Base-by-base conservation (phyloP, 371 early-diverging fungal species). In the Syncephalastrum racemosum region DNA sequence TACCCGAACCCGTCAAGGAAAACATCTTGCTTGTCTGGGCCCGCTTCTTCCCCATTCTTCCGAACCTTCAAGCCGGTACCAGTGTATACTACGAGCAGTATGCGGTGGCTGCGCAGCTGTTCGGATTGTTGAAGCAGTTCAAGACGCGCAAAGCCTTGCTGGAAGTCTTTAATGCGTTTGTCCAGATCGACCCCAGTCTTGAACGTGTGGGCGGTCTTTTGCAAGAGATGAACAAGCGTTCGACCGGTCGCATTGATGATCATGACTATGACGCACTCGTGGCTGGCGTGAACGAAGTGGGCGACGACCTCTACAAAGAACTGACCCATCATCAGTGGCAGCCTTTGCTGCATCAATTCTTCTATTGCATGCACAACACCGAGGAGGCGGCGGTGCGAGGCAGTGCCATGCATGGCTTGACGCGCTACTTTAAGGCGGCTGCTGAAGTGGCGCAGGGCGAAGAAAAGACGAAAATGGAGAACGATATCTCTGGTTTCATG, bases 331-430 rank as follows among this genome's bases (percentile, higher is more conserved):
- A 75, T 19, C 91, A 94, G 56, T 96, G 98, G 97, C 70, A 90
- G 0, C 97, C 99, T 6, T 59, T 98, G 10, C 72, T 98, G n/a
- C 84, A 93, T 65, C 95, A 94, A 64, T 77, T 94, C 54, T 56
- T 92, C 15, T 88, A 80, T 66, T 87, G 75, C 57, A 82, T 94
- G 62, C 89, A 89, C 46, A 91, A 96, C 53, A 66, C 72, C 5
- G 90, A 90, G 46, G 98, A 98, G 70, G 85, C 90, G 79, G 88
- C 95, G 0, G 85, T 94, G 23, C 88, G 97, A 47, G 88, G 90
- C 50, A 89, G 85, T 62, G 87, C 97, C 3, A 75, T 90, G 0
- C 86, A 82, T 64, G 90, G 88, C 10, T 53, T 97, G 47, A 60
- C 64, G 0, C 78, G 79, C 24, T 95, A 88, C 60, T 87, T 64